Evolutionary conservation across 306 rosid genomes (phyloP).

Genomic region (Hippophae tibetana): DNA sequence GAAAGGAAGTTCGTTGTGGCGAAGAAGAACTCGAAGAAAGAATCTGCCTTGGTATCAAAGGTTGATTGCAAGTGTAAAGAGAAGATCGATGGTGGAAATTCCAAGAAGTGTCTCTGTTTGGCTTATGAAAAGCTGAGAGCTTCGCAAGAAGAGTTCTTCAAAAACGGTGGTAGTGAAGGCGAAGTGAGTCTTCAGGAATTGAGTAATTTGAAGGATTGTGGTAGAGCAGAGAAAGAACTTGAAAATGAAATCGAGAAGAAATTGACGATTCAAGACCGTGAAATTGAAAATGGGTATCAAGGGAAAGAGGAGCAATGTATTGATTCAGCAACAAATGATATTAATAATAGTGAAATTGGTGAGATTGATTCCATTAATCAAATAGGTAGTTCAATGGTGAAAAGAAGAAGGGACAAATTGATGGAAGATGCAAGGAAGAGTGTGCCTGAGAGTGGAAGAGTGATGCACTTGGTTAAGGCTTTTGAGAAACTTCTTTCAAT

Average conservation of each 20-base stretch:
- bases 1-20: conserved; percentile 75
- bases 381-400: conserved; percentile 32
- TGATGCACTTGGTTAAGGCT: conserved; percentile 76
- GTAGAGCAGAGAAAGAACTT: conserved; percentile 34
- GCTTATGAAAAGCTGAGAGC: conserved; percentile 77
- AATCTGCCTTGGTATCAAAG: conserved; percentile 12
- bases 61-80: conserved; percentile 55
- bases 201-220: conserved; percentile 15
- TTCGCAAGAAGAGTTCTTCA: conserved; percentile 77
- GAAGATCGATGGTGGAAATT: conserved; percentile 13
- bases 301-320: conserved; percentile 17
- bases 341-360: conserved; percentile 1
- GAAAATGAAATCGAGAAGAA: conserved; percentile 50
- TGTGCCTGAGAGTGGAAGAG: conserved; percentile 71
- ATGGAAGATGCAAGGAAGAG: conserved; percentile 78
- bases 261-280: conserved; percentile 57
- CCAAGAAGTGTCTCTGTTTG: conserved; percentile 52
- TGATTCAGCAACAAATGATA: not conserved
- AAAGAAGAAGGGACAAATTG: conserved; percentile 60
- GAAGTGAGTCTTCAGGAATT: conserved; percentile 1
- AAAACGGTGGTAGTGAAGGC: conserved; percentile 16
- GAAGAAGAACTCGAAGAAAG: conserved; percentile 50
- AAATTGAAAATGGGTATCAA: conserved; percentile 15
- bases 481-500: conserved; percentile 69
- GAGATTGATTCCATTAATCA: conserved; percentile 11